Evolutionary conservation across 768 basidiomycete species (phyloP), one percentile per base, ranked within the genome.

Genomic region (Mycena crocata): DNA sequence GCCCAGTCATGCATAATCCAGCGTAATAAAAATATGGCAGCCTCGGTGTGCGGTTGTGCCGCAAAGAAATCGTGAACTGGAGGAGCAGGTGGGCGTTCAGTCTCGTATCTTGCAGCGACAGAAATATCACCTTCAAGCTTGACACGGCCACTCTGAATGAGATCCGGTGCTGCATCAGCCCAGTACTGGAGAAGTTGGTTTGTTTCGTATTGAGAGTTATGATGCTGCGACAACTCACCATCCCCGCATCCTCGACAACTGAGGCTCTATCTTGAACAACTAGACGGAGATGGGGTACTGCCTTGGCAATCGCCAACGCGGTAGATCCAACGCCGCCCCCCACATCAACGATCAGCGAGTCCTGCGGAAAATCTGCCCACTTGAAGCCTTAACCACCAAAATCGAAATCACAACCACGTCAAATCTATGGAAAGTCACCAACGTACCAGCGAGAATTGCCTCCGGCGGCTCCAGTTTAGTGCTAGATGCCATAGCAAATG

Each of bases 1-100:
- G 85, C 78, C 86, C 86, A 88, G 68, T 88, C 86, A 66, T 88
- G 86, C 44, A 85, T 80, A 52, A 87, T 81, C n/a, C 81, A 80
- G 37, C 86, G 79, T 23, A 87, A 70, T 13, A 70, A 34, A n/a
- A 70, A 70, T 1, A 70, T 51, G 19, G 50, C 48, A 7, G 39
- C 56, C 39, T 59, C 85, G 82, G 71, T 85, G 82, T 59, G 83
- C 81, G 21, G 77, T 81, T 80, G 44, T 21, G 59, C 32, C 10
- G 62, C 28, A 57, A 70, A 66, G 57, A 70, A 66, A 42, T 63
- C 42, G 42, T 70, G 68, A 1, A 62, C 68, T 70, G 35, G 28
- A 24, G 23, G 17, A 6, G 7, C 2, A 3, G 19, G 42, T 21
- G 26, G 35, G 35, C 30, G n/a, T 3, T 2, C 13, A 21, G 3